phyloP scores from a whole-genome alignment of 139 green algal species.

The Eudorina sp. region DNA sequence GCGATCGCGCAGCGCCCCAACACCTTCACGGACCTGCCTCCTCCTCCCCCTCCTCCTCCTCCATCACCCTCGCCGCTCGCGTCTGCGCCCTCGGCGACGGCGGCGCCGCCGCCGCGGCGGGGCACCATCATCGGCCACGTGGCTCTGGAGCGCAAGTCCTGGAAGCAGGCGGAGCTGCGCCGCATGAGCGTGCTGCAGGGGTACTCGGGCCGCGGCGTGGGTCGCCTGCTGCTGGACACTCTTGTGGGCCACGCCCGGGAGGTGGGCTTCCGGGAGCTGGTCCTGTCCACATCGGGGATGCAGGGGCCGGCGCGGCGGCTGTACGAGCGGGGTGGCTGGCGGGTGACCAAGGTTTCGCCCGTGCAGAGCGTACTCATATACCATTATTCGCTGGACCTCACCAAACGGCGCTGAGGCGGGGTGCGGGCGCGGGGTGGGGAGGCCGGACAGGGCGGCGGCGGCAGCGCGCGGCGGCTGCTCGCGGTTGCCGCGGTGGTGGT shows the following conservation, averaged over 20 bases:
- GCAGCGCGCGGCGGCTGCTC: too few relatives aligned
- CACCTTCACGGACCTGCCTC: too few relatives aligned
- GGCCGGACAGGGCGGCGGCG: too few relatives aligned
- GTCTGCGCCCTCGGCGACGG: too few relatives aligned
- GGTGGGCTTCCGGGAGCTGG: conserved; percentile 31
- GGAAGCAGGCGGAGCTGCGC: conserved; percentile 41
- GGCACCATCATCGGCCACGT: conserved; percentile 1
- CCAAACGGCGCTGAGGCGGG: neutral
- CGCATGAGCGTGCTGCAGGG: conserved; percentile 9
- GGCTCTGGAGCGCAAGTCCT: conserved; percentile 37
- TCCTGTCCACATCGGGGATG: conserved; percentile 32
- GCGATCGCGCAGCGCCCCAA: too few relatives aligned
- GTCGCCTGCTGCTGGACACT: neutral
- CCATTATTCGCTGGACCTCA: conserved; percentile 12
- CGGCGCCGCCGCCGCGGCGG: neutral
- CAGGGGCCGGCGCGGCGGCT: neutral
- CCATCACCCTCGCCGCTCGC: too few relatives aligned
- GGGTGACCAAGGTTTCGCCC: neutral
- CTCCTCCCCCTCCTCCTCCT: too few relatives aligned
- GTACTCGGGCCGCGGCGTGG: neutral
- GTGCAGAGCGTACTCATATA: neutral
- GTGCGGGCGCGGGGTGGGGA: too few relatives aligned
- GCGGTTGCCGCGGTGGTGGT: too few relatives aligned
- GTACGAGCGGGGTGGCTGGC: conserved; percentile 10
- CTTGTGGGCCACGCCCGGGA: conserved; percentile 28